Evolutionary conservation across 805 yeast genomes (phyloP), one percentile per base, ranked within the genome.

Genomic region (Vanderwaltozyma yarrowii): DNA sequence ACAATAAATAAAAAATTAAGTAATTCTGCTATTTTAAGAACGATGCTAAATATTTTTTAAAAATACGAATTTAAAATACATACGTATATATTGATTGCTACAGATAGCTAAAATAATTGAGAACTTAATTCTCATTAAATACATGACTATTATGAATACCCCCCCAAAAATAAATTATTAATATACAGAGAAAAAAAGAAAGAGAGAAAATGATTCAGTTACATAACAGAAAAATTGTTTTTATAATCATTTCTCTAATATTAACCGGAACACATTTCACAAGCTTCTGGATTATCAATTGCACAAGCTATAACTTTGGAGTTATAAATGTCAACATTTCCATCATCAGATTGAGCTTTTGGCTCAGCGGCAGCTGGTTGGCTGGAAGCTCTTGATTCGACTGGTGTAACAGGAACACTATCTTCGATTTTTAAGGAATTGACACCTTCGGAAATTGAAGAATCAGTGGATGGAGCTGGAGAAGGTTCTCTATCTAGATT

Each of bases 181-280:
- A 8, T 24, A 24, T 24, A 14, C 18, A 28, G 14, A 28, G 14
- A n/a, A 17, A 30, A 30, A 27, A 27, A 27, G 6, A n/a, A 11
- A 14, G 30, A n/a, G 18, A 9, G n/a, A n/a, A n/a, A 27, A 15
- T 6, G 16, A 14, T 27, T 27, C 16, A 27, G 17, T n/a, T 6
- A 16, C 18, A 28, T 12, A 5, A 4, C 6, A 19, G 15, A 30
- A 30, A 7, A 13, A 16, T 3, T 30, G 17, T 14, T 14, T 28
- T 28, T 28, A 5, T n/a, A 21, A 21, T 21, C 24, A 21, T 21
- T 21, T 21, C 24, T 21, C n/a, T 19, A 18, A 11, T 2, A 19
- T 61, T 66, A 88, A 66, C 96, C 96, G 35, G 96, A 88, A 69
- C 97, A 88, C 94, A 89, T 88, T 56, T 88, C 88, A 65, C 97